Conservation (phyloP, 495 filamentous ascomycete species). For the Geopyxis carbonaria region DNA sequence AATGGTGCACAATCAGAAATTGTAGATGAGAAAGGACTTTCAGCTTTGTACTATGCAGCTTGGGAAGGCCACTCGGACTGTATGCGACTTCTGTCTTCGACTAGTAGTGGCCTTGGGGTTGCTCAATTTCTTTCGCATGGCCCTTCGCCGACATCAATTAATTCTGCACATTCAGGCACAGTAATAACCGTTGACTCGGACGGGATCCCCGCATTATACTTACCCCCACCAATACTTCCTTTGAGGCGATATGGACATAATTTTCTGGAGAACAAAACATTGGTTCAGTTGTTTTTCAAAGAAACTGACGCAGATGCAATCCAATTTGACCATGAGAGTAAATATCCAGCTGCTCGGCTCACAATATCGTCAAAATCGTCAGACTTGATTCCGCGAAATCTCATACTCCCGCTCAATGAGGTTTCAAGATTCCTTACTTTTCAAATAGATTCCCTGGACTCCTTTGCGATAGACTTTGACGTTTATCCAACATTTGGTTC, state of each 20-base stretch:
- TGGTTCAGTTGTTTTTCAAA: conserved; percentile 78
- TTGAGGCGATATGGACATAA: conserved; percentile 91
- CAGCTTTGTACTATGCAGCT: conserved; percentile 94
- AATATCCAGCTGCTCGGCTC: conserved; percentile 84
- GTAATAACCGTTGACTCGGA: conserved; percentile 56
- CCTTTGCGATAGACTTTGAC: conserved; percentile 91
- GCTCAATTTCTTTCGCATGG: conserved; percentile 26
- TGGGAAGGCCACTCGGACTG: conserved; percentile 96
- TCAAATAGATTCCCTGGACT: conserved; percentile 81
- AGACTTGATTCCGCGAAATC: conserved; percentile 86
- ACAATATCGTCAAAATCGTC: conserved; percentile 93
- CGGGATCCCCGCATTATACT: conserved; percentile 75
- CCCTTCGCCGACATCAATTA: conserved; percentile 31
- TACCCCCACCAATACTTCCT: conserved; percentile 92
- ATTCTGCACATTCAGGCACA: conserved; percentile 18
- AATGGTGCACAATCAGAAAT: conserved; percentile 56
- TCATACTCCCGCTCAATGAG: conserved; percentile 89
- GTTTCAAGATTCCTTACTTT: conserved; percentile 84
- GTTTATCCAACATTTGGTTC: conserved; percentile 95
- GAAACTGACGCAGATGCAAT: conserved; percentile 48
- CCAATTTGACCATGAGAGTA: conserved; percentile 81
- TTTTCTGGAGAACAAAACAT: conserved; percentile 91
- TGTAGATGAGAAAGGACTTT: conserved; percentile 76
- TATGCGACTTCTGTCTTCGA: conserved; percentile 65
- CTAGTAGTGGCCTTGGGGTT: conserved; percentile 26